Conservation (phyloP, 148 eudicot species). For the Chenopodium suecicum region DNA sequence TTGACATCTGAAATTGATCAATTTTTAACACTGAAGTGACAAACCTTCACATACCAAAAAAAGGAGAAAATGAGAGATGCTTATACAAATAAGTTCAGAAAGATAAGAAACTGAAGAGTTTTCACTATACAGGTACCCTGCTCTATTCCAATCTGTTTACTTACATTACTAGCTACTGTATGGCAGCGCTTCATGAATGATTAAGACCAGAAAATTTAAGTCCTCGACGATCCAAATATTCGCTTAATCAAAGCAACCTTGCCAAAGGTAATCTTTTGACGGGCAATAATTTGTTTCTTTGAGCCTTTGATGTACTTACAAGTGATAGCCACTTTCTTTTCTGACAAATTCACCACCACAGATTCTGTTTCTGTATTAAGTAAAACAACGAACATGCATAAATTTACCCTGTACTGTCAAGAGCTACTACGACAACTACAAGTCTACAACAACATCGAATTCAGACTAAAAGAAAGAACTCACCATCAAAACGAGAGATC, state of each 20-base stretch:
- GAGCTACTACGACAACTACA: background rate
- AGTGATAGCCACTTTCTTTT: slow-evolving; percentile 62
- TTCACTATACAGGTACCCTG: slow-evolving; percentile 13
- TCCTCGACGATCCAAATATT: slow-evolving; percentile 34
- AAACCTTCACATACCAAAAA: background rate
- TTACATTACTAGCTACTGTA: background rate
- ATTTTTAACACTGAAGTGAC: background rate
- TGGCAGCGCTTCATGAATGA: background rate
- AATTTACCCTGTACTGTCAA: background rate
- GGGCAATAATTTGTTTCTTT: slow-evolving; percentile 11
- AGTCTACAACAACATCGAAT: background rate
- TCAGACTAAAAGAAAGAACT: background rate
- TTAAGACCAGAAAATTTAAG: slow-evolving; percentile 12
- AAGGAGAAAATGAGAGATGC: background rate
- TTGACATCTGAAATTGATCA: background rate
- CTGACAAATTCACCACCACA: slow-evolving; percentile 46
- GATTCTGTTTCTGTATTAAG: slow-evolving; percentile 45
- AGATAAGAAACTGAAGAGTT: background rate
- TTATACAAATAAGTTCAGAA: background rate
- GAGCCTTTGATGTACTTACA: slow-evolving; percentile 33
- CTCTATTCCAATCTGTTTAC: background rate
- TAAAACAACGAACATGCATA: slow-evolving; percentile 1
- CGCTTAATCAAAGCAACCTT: slow-evolving; percentile 39
- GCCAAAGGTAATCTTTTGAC: slow-evolving; percentile 10
- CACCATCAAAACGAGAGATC: slow-evolving; percentile 57